A percentile compares a stretch with the other conserved stretches of the same genome.
These are phyloP conservation scores for Avena atlantica DNA, from an alignment of 176 grass and related monocot species.

Conservation along the genomic window DNA sequence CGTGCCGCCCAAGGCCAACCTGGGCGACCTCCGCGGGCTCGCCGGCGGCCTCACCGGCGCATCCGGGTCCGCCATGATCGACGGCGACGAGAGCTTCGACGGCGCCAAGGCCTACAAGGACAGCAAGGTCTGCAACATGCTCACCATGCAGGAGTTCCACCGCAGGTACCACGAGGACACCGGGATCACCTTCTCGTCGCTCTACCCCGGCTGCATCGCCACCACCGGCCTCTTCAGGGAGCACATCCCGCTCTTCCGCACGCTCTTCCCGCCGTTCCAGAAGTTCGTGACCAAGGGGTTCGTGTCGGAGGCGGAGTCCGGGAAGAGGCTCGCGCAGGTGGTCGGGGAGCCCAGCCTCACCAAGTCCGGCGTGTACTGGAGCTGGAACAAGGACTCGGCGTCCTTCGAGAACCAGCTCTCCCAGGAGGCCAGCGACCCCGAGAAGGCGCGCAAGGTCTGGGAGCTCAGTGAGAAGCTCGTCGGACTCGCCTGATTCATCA, in stretches of 20 bases:
- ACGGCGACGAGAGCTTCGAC: constrained; percentile 71
- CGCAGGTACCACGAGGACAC: constrained; percentile 82
- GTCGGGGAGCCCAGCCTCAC: constrained; percentile 81
- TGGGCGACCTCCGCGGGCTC: constrained; percentile 78
- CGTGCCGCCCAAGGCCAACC: constrained; percentile 78
- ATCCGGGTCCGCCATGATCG: constrained; percentile 79
- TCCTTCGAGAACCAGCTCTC: constrained; percentile 93
- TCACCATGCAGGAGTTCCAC: constrained; percentile 97
- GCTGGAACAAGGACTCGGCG: constrained; percentile 97
- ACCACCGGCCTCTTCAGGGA: constrained; percentile 83
- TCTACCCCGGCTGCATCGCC: constrained; percentile 89
- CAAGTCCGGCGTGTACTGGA: constrained; percentile 98
- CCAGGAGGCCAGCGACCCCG: constrained; percentile 76
- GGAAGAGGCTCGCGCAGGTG: constrained; percentile 87
- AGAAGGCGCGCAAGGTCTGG: constrained; percentile 81
- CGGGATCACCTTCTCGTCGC: constrained; percentile 82
- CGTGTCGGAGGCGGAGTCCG: constrained; percentile 81
- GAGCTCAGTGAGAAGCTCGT: constrained; percentile 94
- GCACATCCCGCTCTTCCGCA: constrained; percentile 77
- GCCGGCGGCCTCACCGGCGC: constrained; percentile 48
- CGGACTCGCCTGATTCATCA: constrained; percentile 56
- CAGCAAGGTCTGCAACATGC: constrained; percentile 99
- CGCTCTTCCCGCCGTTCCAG: constrained; percentile 86
- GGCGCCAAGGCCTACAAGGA: constrained; percentile 99
- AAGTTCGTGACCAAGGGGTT: constrained; percentile 86